phyloP scores from a whole-genome alignment of 768 basidiomycete genomes.

The Phanerochaete carnosa region DNA sequence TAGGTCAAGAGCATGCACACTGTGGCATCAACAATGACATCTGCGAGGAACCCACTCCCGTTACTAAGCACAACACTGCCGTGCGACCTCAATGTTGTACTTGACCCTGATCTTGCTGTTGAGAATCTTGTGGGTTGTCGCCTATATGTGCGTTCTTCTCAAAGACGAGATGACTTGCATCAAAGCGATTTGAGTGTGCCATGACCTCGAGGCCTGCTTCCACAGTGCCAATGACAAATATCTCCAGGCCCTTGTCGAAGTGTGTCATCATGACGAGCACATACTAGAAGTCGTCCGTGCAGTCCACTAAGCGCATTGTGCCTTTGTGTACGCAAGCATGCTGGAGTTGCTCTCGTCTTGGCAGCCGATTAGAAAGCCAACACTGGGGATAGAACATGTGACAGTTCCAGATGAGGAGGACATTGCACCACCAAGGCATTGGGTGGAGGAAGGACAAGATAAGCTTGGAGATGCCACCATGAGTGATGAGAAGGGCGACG shows the following conservation, averaged over 20 bases:
- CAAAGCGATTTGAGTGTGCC: conserved; percentile 53
- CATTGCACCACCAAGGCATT: conserved; percentile 15
- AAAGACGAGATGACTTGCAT: conserved; percentile 48
- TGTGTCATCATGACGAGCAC: conserved; percentile 50
- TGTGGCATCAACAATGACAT: conserved; percentile 26
- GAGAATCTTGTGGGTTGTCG: conserved; percentile 45
- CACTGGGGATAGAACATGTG: conserved; percentile 43
- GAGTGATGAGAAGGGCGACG: not conserved
- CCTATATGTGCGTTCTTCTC: conserved; percentile 64
- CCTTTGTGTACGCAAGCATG: conserved; percentile 32
- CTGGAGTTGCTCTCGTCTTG: conserved; percentile 28
- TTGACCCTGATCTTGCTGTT: conserved; percentile 51
- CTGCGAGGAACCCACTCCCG: conserved; percentile 20
- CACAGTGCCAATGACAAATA: conserved; percentile 34
- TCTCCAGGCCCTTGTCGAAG: conserved; percentile 54
- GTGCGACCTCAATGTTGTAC: conserved; percentile 27
- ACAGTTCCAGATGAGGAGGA: conserved; percentile 44
- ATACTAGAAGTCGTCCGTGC: conserved; percentile 42
- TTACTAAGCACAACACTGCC: conserved; percentile 19
- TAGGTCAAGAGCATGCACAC: conserved; percentile 21
- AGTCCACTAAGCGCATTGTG: conserved; percentile 52
- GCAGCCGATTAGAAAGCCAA: conserved; percentile 33
- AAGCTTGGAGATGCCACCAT: not conserved
- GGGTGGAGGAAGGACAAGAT: not conserved
- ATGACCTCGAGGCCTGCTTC: conserved; percentile 56